A percentile compares a stretch with the other conserved stretches of the same genome.
Evolutionary conservation across 23 red algal species (phyloP).

Genomic region (Gracilaria gracilis): DNA sequence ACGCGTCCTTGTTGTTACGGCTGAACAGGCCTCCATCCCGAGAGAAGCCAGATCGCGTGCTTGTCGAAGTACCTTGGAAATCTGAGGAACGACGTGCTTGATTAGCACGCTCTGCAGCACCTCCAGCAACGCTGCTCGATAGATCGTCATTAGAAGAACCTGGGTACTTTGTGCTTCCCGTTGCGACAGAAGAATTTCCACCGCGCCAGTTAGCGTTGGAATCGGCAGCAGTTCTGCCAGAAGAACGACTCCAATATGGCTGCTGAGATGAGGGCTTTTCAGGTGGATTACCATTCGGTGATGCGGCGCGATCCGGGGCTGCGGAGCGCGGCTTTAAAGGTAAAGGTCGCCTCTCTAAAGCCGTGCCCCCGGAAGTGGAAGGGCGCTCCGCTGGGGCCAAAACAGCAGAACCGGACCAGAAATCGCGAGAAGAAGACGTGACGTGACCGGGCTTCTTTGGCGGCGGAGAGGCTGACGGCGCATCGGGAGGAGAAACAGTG

Average conservation of each 20-base stretch:
- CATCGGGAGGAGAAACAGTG: slow-evolving; percentile 5
- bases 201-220: slow-evolving; percentile 73
- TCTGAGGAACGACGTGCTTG: slow-evolving; percentile 21
- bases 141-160: slow-evolving; percentile 59
- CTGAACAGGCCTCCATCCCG: slow-evolving; percentile 60
- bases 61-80: slow-evolving; percentile 22
- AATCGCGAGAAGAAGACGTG: slow-evolving; percentile 58
- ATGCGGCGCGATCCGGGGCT: slow-evolving; percentile 49
- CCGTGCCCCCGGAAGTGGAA: slow-evolving; percentile 1
- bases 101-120: not conserved
- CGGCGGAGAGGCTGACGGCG: slow-evolving; percentile 37
- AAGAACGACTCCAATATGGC: slow-evolving; percentile 65
- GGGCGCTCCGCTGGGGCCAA: slow-evolving; percentile 77
- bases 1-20: slow-evolving; percentile 56
- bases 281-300: slow-evolving; percentile 46
- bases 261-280: slow-evolving; percentile 33
- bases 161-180: slow-evolving; percentile 53
- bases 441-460: slow-evolving; percentile 70
- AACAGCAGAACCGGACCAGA: slow-evolving; percentile 72
- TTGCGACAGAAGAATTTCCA: slow-evolving; percentile 50
- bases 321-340: slow-evolving; percentile 71
- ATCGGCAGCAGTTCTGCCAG: slow-evolving; percentile 41
- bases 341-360: slow-evolving; percentile 70
- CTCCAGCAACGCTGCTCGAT: not conserved
- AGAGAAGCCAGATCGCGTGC: slow-evolving; percentile 46